Evolutionary conservation across 257 asterid genomes (phyloP), one percentile per base, ranked within the genome.

Genomic region (Paraleonurus japonicus): DNA sequence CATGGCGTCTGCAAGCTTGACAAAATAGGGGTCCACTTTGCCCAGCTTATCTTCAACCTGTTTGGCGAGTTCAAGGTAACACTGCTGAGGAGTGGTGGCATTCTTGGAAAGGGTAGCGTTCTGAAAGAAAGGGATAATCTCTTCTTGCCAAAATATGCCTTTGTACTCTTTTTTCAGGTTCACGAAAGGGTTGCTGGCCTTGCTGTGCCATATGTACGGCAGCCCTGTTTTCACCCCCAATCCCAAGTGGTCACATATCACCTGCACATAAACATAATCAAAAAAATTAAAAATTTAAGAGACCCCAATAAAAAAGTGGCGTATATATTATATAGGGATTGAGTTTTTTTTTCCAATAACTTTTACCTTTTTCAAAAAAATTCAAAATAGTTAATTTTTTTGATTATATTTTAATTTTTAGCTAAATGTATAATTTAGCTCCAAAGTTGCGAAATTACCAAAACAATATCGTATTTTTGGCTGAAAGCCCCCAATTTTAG

Each of bases 161-260:
- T 86, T 86, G 86, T 86, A 86, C 72, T 86, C 92, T 54, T 86
- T 86, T 79, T 79, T 86, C 1, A 86, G 83, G 83, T 86, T 86
- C 75, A 86, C 92, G 47, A 86, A 86, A 0, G 92, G 92, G 41
- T 86, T 86, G 82, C 92, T 86, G 1, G 92, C 92, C 66, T 86
- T 86, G 87, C 92, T 86, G 82, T 86, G 92, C 92, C 92, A 86
- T 8, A 84, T 86, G 81, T 86, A 86, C 13, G 91, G 91, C 55
- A 86, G 63, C 51, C 76, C 76, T 5, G 76, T 71, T 23, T 86
- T 86, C 35, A 86, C 85, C 53, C 92, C 92, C 69, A 78, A 69
- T 22, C 89, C 88, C 64, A 86, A 64, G 43, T 86, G 92, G 33
- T 84, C 92, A 57, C 92, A 86, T 1, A 86, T 86, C 54, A 86